A percentile compares a stretch with the other conserved stretches of the same genome.
phyloP scores from a whole-genome alignment of 345 rosid species.

The Camelina sativa region DNA sequence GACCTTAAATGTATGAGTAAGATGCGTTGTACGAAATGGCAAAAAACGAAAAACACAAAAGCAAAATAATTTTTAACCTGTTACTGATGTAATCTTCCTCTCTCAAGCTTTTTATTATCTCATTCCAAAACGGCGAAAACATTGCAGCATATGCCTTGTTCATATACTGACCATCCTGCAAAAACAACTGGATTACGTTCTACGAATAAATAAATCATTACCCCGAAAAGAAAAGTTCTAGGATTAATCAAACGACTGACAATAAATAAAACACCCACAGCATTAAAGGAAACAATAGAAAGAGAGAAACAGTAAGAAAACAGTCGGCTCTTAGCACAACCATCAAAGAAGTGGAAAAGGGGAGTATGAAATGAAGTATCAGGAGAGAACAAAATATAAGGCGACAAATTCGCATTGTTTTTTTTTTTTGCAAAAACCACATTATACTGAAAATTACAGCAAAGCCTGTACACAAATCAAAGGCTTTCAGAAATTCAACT shows the following conservation, averaged over 20 bases:
- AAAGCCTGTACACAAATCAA: slow-evolving; percentile 19
- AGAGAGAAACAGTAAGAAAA: slow-evolving; percentile 8
- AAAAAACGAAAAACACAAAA: slow-evolving; percentile 21
- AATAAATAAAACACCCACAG: too few relatives aligned
- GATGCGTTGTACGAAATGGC: slow-evolving; percentile 27
- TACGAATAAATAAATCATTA: slow-evolving; percentile 20
- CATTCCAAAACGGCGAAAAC: slow-evolving; percentile 99
- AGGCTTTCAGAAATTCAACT: slow-evolving; percentile 18
- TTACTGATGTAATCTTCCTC: slow-evolving; percentile 96
- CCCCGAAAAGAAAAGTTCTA: slow-evolving; percentile 11
- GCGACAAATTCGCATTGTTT: not conserved
- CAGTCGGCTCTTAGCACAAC: too few relatives aligned
- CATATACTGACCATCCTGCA: slow-evolving; percentile 69
- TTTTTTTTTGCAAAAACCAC: not conserved
- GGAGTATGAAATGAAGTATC: too few relatives aligned
- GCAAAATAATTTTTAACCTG: slow-evolving; percentile 53
- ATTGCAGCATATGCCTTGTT: slow-evolving; percentile 81
- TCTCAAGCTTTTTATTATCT: slow-evolving; percentile 89
- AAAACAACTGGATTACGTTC: slow-evolving; percentile 23
- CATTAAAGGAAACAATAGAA: not conserved
- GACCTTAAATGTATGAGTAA: slow-evolving; percentile 20
- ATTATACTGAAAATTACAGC: not conserved
- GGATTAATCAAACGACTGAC: too few relatives aligned
- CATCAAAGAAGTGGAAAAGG: too few relatives aligned
- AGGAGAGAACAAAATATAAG: too few relatives aligned